Evolutionary conservation across 805 yeast species (phyloP).

Genomic region (Candida ipomoeae): DNA sequence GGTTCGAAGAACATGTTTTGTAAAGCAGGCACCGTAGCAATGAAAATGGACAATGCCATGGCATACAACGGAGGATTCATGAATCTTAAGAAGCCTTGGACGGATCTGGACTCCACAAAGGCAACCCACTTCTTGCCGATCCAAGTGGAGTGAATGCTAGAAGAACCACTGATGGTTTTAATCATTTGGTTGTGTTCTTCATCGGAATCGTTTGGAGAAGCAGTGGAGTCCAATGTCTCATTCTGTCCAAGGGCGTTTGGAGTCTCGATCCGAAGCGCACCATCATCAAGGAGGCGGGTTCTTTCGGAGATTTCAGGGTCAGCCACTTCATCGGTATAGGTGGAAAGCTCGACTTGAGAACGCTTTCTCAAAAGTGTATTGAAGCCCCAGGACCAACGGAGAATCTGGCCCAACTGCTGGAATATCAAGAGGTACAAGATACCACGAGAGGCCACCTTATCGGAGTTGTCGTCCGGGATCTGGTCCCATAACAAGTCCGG

Average conservation of each 20-base stretch:
- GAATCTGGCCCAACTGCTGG: slow-evolving; percentile 78
- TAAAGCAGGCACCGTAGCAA: slow-evolving; percentile 61
- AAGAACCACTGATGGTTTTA: neutral
- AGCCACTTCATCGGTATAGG: slow-evolving; percentile 4
- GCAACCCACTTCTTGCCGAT: slow-evolving; percentile 4
- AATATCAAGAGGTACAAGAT: slow-evolving; percentile 67
- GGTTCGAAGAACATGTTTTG: slow-evolving; percentile 54
- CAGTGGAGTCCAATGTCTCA: neutral
- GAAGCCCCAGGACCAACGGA: slow-evolving; percentile 88
- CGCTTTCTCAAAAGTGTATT: slow-evolving; percentile 60
- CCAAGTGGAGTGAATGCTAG: neutral
- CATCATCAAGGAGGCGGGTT: slow-evolving; percentile 4
- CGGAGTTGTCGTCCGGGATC: slow-evolving; percentile 59
- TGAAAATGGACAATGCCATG: slow-evolving; percentile 62
- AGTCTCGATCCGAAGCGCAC: slow-evolving; percentile 7
- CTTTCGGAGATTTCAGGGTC: neutral
- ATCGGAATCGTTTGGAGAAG: neutral
- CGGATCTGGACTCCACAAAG: slow-evolving; percentile 8
- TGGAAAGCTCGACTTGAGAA: slow-evolving; percentile 30
- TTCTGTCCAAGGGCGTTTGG: neutral
- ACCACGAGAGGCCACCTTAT: slow-evolving; percentile 74
- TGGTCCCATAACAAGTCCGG: slow-evolving; percentile 78
- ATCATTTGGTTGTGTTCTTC: neutral
- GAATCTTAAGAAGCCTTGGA: slow-evolving; percentile 30
- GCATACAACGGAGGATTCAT: slow-evolving; percentile 87